phyloP scores from a whole-genome alignment of 2,329 filamentous ascomycete species.

The Stromatinia cepivora region DNA sequence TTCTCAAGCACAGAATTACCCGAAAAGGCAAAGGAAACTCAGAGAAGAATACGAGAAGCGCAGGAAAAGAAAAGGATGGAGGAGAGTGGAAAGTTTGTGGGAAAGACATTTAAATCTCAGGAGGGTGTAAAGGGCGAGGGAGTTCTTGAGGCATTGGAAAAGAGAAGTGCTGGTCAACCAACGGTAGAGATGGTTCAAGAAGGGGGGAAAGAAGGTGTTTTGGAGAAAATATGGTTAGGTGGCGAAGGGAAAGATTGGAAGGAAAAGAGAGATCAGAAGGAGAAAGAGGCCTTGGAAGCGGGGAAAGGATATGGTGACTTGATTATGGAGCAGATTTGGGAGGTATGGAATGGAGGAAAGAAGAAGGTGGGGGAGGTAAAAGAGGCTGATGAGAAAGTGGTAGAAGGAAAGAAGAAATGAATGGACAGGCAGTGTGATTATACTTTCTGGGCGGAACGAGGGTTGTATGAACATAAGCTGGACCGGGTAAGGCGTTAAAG shows the following conservation, averaged over 20 bases:
- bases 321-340: slow-evolving; percentile 49
- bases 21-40: slow-evolving; percentile 34
- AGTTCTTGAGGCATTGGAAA: slow-evolving; percentile 16
- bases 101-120: not conserved
- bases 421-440: not conserved
- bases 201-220: slow-evolving; percentile 33
- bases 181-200: slow-evolving; percentile 25
- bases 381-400: slow-evolving; percentile 31
- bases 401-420: slow-evolving; percentile 26
- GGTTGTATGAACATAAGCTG: not conserved
- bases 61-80: slow-evolving; percentile 25
- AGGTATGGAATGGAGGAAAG: slow-evolving; percentile 49
- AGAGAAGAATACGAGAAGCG: slow-evolving; percentile 33
- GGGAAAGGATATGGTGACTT: slow-evolving; percentile 45
- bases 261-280: slow-evolving; percentile 39
- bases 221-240: slow-evolving; percentile 60
- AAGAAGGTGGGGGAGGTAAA: slow-evolving; percentile 40
- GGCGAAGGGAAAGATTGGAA: slow-evolving; percentile 48
- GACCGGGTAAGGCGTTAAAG: not conserved
- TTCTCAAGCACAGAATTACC: slow-evolving; percentile 22
- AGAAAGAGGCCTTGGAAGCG: slow-evolving; percentile 41
- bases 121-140: slow-evolving; percentile 16
- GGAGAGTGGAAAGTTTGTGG: slow-evolving; percentile 11
- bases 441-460: slow-evolving; percentile 3
- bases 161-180: slow-evolving; percentile 22